Conservation (phyloP, 345 rosid genomes). For the Kernera saxatilis region DNA sequence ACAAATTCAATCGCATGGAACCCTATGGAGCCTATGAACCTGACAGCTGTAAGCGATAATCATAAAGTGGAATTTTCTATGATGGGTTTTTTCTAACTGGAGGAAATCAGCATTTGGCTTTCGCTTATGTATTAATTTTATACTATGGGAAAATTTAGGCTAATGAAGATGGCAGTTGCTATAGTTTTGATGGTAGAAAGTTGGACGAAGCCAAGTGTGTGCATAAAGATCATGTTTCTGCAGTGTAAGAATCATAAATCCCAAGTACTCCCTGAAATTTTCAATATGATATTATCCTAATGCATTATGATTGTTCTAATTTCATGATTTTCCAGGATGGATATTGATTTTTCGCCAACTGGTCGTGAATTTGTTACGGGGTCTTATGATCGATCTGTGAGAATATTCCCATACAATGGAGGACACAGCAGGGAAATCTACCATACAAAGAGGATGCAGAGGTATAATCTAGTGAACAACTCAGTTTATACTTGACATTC, state of each 20-base stretch:
- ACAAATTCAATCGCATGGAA: conserved; percentile 92
- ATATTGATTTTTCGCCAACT: conserved; percentile 95
- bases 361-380: conserved; percentile 99
- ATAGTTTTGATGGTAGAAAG: conserved; percentile 88
- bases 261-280: background rate
- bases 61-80: conserved; percentile 1
- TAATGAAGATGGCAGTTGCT: conserved; percentile 93
- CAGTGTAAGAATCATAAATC: conserved; percentile 62
- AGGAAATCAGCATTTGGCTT: background rate
- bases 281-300: background rate
- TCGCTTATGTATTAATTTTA: background rate
- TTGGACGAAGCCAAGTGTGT: conserved; percentile 84
- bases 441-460: conserved; percentile 98
- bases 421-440: conserved; percentile 91
- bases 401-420: conserved; percentile 87
- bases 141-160: conserved; percentile 49
- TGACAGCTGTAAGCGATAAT: conserved; percentile 74
- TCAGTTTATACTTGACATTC: background rate
- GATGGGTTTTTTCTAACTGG: background rate
- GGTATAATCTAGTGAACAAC: conserved; percentile 36
- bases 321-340: conserved; percentile 56
- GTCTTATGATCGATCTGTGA: conserved; percentile 93
- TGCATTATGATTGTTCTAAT: background rate
- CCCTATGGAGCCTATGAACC: conserved; percentile 98
- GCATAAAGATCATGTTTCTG: conserved; percentile 97